Evolutionary conservation across 352 stramenopile genomes (phyloP).

Genomic region (Achlya hypogyna): DNA sequence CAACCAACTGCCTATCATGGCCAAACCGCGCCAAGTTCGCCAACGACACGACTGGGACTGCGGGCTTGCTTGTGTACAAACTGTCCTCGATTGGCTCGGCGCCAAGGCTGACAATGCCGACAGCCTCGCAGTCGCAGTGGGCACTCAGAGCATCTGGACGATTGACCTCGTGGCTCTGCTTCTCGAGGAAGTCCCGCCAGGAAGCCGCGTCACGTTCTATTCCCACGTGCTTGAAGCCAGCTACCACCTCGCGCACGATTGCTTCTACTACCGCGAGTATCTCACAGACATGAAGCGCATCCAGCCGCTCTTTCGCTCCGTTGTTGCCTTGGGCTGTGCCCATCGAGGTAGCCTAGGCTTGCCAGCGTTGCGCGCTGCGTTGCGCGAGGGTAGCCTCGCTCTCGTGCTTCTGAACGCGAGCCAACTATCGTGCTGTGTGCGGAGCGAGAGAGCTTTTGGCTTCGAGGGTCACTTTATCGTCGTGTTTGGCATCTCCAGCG

Average conservation of each 20-base stretch:
- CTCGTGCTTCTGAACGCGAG: background rate
- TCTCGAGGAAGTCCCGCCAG: background rate
- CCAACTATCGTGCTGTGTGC: background rate
- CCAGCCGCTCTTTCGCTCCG: background rate
- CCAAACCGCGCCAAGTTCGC: background rate
- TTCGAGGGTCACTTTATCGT: slow-evolving; percentile 6
- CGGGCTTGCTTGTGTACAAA: background rate
- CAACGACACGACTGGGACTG: background rate
- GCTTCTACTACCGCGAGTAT: background rate
- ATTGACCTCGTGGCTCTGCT: background rate
- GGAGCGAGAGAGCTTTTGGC: background rate
- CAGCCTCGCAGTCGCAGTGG: background rate
- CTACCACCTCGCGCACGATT: background rate
- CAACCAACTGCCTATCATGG: background rate
- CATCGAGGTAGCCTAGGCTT: background rate
- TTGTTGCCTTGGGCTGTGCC: background rate
- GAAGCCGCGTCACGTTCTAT: background rate
- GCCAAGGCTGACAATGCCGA: background rate
- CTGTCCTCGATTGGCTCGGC: background rate
- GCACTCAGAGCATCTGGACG: background rate
- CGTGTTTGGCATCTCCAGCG: background rate
- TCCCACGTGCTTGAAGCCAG: background rate
- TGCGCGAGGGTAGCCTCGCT: background rate
- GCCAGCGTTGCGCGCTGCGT: background rate
- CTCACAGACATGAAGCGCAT: background rate